Percentiles rank a stretch among this genome's conserved stretches.
Evolutionary conservation across 176 grass and related monocot genomes (phyloP).

Genomic region (Olyra latifolia): DNA sequence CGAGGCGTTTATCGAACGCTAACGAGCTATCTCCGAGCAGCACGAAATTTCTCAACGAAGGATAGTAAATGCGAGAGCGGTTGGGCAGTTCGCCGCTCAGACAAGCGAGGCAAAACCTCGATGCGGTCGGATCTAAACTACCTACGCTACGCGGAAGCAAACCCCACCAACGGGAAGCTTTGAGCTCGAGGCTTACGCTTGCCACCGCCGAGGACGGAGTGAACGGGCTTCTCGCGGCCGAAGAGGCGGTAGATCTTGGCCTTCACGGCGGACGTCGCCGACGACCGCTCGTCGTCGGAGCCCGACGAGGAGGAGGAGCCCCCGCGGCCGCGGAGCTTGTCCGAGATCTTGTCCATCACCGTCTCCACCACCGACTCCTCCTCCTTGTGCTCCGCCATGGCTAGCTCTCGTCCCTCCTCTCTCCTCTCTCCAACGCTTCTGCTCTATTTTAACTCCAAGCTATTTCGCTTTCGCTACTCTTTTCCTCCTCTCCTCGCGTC

Average conservation of each 20-base stretch:
- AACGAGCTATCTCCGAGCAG: not conserved
- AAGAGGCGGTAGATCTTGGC: conserved; percentile 76
- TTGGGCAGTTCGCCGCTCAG: not conserved
- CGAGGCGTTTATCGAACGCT: not conserved
- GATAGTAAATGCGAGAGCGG: not conserved
- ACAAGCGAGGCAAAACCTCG: conserved; percentile 2
- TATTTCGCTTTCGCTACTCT: not conserved
- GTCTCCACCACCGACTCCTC: conserved; percentile 58
- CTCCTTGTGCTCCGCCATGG: conserved; percentile 77
- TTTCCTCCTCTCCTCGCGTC: not conserved
- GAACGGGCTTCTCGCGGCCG: conserved; percentile 57
- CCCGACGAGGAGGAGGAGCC: conserved; percentile 56
- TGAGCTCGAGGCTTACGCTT: conserved; percentile 36
- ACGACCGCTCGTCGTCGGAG: conserved; percentile 40
- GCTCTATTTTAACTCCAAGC: not conserved
- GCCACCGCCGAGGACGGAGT: conserved; percentile 67
- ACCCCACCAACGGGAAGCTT: not conserved
- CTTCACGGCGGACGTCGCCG: conserved; percentile 35
- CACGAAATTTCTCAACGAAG: not conserved
- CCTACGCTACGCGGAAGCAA: not conserved
- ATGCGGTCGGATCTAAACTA: conserved; percentile 28
- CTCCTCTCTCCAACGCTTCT: not conserved
- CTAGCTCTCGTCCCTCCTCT: not conserved
- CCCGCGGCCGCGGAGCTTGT: conserved; percentile 49
- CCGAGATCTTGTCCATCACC: conserved; percentile 59